phyloP scores from a whole-genome alignment of 2,329 filamentous ascomycete genomes.

The Aspergillus melleus region DNA sequence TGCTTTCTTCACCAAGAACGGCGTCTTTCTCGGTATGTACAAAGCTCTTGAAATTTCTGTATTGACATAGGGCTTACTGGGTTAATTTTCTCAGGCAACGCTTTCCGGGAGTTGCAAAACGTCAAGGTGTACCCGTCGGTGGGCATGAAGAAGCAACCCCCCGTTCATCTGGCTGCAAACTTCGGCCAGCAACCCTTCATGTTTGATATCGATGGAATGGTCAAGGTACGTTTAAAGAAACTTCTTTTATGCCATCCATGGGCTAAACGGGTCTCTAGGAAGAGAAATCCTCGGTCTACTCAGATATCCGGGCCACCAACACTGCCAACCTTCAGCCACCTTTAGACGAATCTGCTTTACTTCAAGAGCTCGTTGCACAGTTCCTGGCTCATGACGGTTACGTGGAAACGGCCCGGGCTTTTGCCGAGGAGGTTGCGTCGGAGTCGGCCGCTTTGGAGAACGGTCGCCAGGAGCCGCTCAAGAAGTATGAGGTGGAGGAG shows the following conservation, averaged over 20 bases:
- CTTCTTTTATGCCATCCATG: too few relatives aligned
- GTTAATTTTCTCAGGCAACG: constrained; percentile 52
- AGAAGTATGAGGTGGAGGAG: constrained; percentile 68
- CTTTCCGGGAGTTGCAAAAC: constrained; percentile 47
- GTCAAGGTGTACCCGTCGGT: constrained; percentile 55
- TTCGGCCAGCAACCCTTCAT: constrained; percentile 74
- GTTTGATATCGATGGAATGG: constrained; percentile 86
- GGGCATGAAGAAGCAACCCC: constrained; percentile 64
- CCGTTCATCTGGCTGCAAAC: constrained; percentile 60
- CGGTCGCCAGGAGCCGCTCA: constrained; percentile 53
- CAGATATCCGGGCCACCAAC: constrained; percentile 60
- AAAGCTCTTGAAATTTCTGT: too few relatives aligned
- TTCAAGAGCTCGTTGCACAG: constrained; percentile 81
- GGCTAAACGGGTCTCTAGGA: constrained; percentile 44
- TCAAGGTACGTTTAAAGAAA: constrained; percentile 59
- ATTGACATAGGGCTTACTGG: too few relatives aligned
- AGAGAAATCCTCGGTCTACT: constrained; percentile 60
- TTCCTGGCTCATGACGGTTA: constrained; percentile 95
- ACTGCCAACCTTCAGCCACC: constrained; percentile 63
- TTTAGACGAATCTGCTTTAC: constrained; percentile 71
- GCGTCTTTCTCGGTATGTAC: constrained; percentile 53
- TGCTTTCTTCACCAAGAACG: constrained; percentile 68
- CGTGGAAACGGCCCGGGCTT: constrained; percentile 85
- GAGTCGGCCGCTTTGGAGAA: constrained; percentile 71
- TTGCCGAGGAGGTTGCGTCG: constrained; percentile 74